Conservation (phyloP, 1,139 yeast genomes). For the Kurtzmaniella natalensis region DNA sequence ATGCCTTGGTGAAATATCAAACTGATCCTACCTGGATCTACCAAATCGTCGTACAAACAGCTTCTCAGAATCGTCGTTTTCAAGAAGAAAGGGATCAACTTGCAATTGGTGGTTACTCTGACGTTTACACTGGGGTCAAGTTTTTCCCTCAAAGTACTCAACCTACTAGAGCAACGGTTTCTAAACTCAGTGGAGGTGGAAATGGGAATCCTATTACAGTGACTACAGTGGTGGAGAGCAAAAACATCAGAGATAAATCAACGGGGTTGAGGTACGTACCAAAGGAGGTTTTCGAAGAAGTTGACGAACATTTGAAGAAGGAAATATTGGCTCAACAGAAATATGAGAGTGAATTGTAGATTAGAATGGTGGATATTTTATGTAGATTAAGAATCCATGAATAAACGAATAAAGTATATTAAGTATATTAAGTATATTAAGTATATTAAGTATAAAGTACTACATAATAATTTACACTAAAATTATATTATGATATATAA, state of each 20-base stretch:
- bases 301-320: conserved; percentile 45
- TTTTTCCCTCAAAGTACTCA: conserved; percentile 77
- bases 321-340: conserved; percentile 68
- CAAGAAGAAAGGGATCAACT: conserved; percentile 56
- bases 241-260: conserved; percentile 36
- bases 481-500: too few species aligned
- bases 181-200: conserved; percentile 20
- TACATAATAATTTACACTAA: too few species aligned
- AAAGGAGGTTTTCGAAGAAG: conserved; percentile 50
- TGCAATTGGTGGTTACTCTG: conserved; percentile 60
- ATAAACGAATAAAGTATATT: too few species aligned
- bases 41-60: conserved; percentile 76
- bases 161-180: conserved; percentile 45
- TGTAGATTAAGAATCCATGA: too few species aligned
- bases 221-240: conserved; percentile 40
- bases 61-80: conserved; percentile 62
- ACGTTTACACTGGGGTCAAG: conserved; percentile 75
- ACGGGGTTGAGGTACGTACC: conserved; percentile 68
- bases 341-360: conserved; percentile 34
- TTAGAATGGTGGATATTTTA: background rate
- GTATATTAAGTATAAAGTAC: too few species aligned
- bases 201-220: conserved; percentile 17
- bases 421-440: too few species aligned
- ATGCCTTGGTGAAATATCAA: conserved; percentile 38
- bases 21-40: conserved; percentile 82